phyloP scores from a whole-genome alignment of 148 eudicot species.

The Mesembryanthemum crystallinum region DNA sequence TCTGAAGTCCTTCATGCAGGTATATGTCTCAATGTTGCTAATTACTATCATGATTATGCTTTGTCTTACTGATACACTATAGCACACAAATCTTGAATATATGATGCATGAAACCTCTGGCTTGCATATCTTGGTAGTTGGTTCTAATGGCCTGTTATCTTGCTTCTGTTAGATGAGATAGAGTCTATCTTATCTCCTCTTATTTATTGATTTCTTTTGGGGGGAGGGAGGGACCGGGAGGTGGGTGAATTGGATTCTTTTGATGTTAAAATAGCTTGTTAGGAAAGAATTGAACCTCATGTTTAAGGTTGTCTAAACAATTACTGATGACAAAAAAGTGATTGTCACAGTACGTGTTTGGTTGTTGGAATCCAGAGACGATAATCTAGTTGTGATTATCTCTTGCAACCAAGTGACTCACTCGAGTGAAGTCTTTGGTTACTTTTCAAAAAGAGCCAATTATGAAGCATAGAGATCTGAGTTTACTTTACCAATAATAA shows the following conservation, averaged over 20 bases:
- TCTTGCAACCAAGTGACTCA: no score
- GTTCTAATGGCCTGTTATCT: constrained; percentile 1
- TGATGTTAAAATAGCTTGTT: background rate
- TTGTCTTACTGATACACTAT: background rate
- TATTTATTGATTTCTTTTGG: no score
- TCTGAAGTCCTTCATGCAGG: constrained; percentile 97
- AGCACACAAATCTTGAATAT: background rate
- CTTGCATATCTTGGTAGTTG: background rate
- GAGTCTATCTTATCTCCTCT: background rate
- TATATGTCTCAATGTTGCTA: constrained; percentile 16
- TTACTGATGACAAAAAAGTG: no score
- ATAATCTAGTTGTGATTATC: no score
- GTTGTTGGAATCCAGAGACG: no score
- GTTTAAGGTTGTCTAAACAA: no score
- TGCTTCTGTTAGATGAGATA: background rate
- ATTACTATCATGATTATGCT: background rate
- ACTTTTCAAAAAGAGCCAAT: no score
- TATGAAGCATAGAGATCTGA: no score
- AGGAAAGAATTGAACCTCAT: no score
- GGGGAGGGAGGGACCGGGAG: background rate
- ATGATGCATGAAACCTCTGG: background rate
- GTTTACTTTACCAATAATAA: no score
- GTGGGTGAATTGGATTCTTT: background rate
- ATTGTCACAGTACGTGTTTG: no score
- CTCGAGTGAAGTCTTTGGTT: no score